A percentile compares a stretch with the other conserved stretches of the same genome.
These are phyloP conservation scores for Ustilago crameri DNA, from an alignment of 1,284 basidiomycete genomes.

Conservation along the genomic window DNA sequence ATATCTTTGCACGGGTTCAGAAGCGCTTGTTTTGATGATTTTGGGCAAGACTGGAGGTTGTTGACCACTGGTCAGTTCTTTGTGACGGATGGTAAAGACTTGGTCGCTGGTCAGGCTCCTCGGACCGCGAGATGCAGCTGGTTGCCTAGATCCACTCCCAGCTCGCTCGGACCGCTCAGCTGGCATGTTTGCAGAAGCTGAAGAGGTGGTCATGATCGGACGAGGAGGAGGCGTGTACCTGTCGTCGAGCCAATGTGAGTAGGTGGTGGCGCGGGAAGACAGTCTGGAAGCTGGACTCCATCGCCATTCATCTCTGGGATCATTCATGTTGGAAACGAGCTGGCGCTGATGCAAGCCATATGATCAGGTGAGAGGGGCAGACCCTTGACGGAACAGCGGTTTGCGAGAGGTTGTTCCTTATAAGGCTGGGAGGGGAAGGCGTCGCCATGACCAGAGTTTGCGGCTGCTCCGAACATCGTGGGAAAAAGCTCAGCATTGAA, in stretches of 20 bases:
- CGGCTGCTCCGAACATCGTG: too few relatives aligned
- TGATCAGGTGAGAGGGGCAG: too few relatives aligned
- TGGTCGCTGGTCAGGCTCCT: background rate
- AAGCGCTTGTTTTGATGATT: background rate
- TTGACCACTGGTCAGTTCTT: background rate
- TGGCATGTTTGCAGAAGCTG: background rate
- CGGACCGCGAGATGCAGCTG: background rate
- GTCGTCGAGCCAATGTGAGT: slow-evolving; percentile 15
- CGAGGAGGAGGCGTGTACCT: slow-evolving; percentile 5
- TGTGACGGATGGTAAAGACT: background rate
- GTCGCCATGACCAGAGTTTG: too few relatives aligned
- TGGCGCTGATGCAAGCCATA: too few relatives aligned
- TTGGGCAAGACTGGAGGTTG: background rate
- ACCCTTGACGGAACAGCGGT: background rate
- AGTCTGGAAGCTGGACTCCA: slow-evolving; percentile 1
- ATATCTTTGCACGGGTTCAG: background rate
- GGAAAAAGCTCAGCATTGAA: too few relatives aligned
- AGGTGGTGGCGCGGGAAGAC: slow-evolving; percentile 3
- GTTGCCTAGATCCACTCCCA: background rate
- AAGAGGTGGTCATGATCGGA: background rate
- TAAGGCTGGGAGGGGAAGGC: too few relatives aligned
- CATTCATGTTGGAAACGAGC: too few relatives aligned
- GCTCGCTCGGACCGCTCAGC: background rate
- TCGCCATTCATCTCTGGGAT: background rate
- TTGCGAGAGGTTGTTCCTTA: too few relatives aligned